A percentile compares a stretch with the other conserved stretches of the same genome.
phyloP scores from a whole-genome alignment of 2,329 filamentous ascomycete genomes.

The Trichoderma cornu-damae region DNA sequence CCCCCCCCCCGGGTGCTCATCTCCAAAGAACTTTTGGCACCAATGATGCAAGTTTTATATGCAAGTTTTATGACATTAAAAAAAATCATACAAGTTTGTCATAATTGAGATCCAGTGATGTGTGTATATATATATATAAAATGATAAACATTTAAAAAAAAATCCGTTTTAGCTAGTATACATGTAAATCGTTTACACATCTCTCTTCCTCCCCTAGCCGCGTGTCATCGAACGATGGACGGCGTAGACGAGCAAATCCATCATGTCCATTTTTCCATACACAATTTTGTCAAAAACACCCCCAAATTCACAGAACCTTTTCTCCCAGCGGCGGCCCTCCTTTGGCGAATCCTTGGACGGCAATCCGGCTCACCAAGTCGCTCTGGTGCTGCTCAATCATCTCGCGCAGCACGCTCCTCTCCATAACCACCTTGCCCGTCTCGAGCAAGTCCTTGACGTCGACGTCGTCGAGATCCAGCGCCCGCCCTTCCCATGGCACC shows the following conservation, averaged over 20 bases:
- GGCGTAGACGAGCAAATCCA: background rate
- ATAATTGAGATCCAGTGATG: background rate
- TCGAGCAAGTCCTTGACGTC: conserved; percentile 94
- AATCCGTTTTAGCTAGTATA: conserved; percentile 8
- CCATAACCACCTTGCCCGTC: conserved; percentile 78
- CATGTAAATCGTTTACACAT: background rate
- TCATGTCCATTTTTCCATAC: background rate
- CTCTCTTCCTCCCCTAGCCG: background rate
- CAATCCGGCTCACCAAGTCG: conserved; percentile 52
- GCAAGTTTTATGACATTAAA: no score
- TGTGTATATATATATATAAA: no score
- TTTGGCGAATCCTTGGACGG: conserved; percentile 38
- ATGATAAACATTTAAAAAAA: no score
- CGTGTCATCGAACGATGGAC: no score
- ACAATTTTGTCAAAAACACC: no score
- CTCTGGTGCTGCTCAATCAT: conserved; percentile 69
- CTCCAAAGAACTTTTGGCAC: background rate
- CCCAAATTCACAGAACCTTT: conserved; percentile 36
- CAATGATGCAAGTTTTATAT: background rate
- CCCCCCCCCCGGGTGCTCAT: no score
- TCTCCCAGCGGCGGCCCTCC: conserved; percentile 36
- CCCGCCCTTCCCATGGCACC: conserved; percentile 61
- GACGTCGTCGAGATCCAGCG: conserved; percentile 68
- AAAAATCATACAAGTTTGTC: background rate
- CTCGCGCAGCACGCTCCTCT: conserved; percentile 70